Conservation (phyloP, 2,329 filamentous ascomycete genomes). For the Knoxdaviesia proteae region DNA sequence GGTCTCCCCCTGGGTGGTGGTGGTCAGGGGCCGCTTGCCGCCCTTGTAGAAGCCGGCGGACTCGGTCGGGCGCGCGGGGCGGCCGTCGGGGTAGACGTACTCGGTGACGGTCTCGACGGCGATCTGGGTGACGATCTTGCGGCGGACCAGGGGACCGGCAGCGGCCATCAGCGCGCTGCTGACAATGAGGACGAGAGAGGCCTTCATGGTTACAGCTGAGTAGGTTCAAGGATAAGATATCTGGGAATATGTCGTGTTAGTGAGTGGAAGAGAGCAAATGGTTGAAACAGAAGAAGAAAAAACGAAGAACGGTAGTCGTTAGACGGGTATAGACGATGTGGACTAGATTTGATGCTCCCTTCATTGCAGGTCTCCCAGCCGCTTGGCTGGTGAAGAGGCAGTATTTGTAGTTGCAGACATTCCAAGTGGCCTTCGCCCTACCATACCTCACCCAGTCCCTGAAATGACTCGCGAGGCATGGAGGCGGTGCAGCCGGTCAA, state of each 20-base stretch:
- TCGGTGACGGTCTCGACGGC: conserved; percentile 21
- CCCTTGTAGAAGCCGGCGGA: conserved; percentile 9
- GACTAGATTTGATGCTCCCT: too few species aligned
- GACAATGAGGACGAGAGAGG: conserved; percentile 22
- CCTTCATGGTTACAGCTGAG: conserved; percentile 24
- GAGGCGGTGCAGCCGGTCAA: too few species aligned
- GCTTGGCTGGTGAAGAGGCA: too few species aligned
- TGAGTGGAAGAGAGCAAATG: conserved; percentile 1
- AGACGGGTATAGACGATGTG: not conserved
- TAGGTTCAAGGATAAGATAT: not conserved
- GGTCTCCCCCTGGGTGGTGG: conserved; percentile 2
- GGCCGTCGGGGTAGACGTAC: conserved; percentile 7
- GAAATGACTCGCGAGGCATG: too few species aligned
- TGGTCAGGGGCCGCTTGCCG: not conserved
- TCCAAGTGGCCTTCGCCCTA: too few species aligned
- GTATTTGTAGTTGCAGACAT: too few species aligned
- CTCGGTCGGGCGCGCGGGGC: conserved; percentile 4
- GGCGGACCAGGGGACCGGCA: conserved; percentile 21
- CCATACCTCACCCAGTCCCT: too few species aligned
- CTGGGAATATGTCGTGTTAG: not conserved
- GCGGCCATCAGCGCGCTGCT: conserved; percentile 23
- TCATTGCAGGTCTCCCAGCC: too few species aligned
- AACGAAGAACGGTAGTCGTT: not conserved
- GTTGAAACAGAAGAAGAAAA: conserved; percentile 1
- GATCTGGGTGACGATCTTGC: conserved; percentile 18